Conservation (phyloP, 495 filamentous ascomycete species). For the Xylaria flabelliformis region DNA sequence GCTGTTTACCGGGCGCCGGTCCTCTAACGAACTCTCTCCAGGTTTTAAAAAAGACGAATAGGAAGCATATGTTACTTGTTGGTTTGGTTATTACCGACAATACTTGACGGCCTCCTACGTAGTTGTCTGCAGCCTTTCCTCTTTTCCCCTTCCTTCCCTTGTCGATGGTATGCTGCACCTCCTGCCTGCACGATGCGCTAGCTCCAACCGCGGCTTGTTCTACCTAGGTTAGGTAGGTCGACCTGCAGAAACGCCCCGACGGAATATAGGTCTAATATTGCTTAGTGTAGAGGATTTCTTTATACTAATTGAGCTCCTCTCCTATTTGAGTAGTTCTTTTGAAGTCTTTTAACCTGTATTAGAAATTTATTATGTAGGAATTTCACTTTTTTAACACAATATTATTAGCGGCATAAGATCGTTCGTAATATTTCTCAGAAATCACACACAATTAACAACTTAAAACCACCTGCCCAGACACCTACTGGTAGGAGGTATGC, state of each 20-base stretch:
- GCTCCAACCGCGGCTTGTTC: slow-evolving; percentile 9
- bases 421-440: not conserved
- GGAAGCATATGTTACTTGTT: not conserved
- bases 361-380: not conserved
- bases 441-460: not conserved
- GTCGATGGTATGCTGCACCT: not conserved
- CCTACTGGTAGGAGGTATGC: not conserved
- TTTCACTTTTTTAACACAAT: not conserved
- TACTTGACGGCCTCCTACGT: slow-evolving; percentile 2
- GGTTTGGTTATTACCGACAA: not conserved
- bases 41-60: not conserved
- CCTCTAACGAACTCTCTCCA: not conserved
- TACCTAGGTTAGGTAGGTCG: not conserved
- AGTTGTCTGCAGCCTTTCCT: not conserved
- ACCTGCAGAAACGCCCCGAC: slow-evolving; percentile 9
- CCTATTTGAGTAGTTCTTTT: not conserved
- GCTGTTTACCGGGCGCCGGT: slow-evolving; percentile 11
- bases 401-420: not conserved
- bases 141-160: too few species aligned
- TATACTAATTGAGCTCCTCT: not conserved
- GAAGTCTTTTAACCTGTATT: not conserved
- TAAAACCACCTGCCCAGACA: not conserved
- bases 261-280: slow-evolving; percentile 7
- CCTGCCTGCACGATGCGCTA: slow-evolving; percentile 6
- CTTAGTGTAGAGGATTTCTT: not conserved